Base-by-base conservation (phyloP, 2,329 filamentous ascomycete genomes). In the Apiospora aurea region DNA sequence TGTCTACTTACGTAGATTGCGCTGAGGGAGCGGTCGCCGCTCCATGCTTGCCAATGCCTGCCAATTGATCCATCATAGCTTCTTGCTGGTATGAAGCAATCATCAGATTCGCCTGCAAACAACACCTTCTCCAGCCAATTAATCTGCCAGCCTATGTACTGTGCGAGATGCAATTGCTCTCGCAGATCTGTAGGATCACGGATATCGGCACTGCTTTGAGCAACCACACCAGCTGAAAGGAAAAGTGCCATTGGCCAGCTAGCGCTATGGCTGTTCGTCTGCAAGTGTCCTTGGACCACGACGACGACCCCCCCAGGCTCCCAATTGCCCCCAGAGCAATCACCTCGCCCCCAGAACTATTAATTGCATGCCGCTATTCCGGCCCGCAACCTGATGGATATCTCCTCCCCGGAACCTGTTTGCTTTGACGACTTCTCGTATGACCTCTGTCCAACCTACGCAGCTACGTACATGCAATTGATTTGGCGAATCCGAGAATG, bases 181-280 rank as follows among this genome's bases (percentile, higher is more conserved):
- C 29, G 18, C 21, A 64, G 57, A 41, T 64, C 34, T 64, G 57
- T 64, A 41, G 21, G 16, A 41, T n/a, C 34, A 64, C 57, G 57
- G 57, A 64, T 64, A 34, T 64, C 57, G 57, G 57, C 57, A 64
- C 57, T 64, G 34, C 57, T 64, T 41, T 64, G 57, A n/a, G 34
- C n/a, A 41, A 24, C 34, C 57, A 41, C 21, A 6, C 34, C 21
- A 38, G 11, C 6, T 3, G 34, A 14, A n/a, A 41, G 34, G 11
- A 18, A 6, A 21, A 18, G 34, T n/a, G 57, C 57, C n/a, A 64
- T 64, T 64, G 57, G 57, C 34, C 34, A 16, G 53, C 53, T 61
- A 38, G 29, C 53, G 10, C 16, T 38, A 29, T 61, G 53, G 53
- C 53, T 61, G 29, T 38, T 38, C 53, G 29, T 38, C 29, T 61